Conservation (phyloP, 352 stramenopile genomes). For the Salisapilia sapeloensis region DNA sequence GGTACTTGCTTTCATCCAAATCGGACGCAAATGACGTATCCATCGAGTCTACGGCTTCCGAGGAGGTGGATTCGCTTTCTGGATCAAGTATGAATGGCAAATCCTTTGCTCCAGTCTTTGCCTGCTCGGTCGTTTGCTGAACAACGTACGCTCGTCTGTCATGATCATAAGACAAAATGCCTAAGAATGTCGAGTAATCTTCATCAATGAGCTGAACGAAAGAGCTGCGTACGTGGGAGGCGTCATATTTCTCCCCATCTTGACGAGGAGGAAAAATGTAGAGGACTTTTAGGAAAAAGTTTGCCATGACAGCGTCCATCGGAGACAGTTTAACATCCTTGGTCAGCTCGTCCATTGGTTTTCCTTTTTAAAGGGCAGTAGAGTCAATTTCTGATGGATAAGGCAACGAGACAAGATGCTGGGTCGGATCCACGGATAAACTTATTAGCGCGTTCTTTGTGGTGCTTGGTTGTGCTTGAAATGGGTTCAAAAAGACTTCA, state of each 20-base stretch:
- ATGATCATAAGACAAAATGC: constrained; percentile 10
- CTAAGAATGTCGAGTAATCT: constrained; percentile 28
- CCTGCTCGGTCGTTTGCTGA: constrained; percentile 6
- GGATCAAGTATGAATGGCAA: constrained; percentile 20
- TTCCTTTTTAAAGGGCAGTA: too few species aligned
- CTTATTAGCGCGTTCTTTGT: too few species aligned
- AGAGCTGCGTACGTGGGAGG: constrained; percentile 14
- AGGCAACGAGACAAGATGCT: too few species aligned
- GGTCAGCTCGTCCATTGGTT: too few species aligned
- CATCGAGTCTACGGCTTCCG: constrained; percentile 10
- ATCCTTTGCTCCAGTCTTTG: constrained; percentile 1
- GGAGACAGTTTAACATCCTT: too few species aligned
- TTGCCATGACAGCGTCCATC: constrained; percentile 29
- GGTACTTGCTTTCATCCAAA: constrained; percentile 4
- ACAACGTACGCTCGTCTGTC: constrained; percentile 13
- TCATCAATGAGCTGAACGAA: constrained; percentile 16
- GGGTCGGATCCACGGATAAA: too few species aligned
- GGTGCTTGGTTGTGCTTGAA: too few species aligned
- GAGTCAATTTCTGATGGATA: too few species aligned
- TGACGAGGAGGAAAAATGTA: constrained; percentile 26
- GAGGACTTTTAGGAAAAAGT: constrained; percentile 23
- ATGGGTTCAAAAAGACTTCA: too few species aligned
- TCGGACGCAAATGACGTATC: constrained; percentile 17
- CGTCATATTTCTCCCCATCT: constrained; percentile 8
- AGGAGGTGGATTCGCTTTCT: constrained; percentile 8